Evolutionary conservation across 23 red algal genomes (phyloP).

Genomic region (Chondrus crispus): DNA sequence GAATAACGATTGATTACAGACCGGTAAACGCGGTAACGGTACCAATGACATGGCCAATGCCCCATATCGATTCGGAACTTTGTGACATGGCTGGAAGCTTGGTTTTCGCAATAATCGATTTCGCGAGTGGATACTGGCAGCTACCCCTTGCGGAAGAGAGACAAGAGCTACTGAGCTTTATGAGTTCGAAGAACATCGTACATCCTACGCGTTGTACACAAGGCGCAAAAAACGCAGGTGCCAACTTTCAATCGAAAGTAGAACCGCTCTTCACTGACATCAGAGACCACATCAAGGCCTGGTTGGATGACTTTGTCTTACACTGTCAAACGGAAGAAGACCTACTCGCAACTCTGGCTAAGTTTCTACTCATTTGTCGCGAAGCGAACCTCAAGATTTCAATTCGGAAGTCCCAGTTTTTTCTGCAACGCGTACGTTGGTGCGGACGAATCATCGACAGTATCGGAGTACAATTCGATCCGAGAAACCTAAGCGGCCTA

Average conservation of each 20-base stretch:
- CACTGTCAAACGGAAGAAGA: too few relatives aligned
- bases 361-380: constrained; percentile 1
- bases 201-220: neutral
- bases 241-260: constrained; percentile 39
- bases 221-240: neutral
- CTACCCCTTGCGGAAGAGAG: neutral
- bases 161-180: neutral
- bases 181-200: too few relatives aligned
- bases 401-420: constrained; percentile 18
- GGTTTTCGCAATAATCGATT: neutral
- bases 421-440: neutral
- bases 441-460: constrained; percentile 29
- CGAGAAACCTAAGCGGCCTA: neutral
- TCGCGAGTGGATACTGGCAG: neutral
- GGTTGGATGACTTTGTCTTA: constrained; percentile 30
- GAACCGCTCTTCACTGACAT: neutral
- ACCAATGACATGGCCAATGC: neutral
- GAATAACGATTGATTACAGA: neutral
- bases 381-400: neutral
- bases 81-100: neutral
- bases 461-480: neutral
- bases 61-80: neutral
- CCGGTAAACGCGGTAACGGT: neutral
- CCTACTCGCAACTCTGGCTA: too few relatives aligned
- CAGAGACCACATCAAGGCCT: too few relatives aligned